phyloP scores from a whole-genome alignment of 2,329 filamentous ascomycete genomes.

The Boeremia exigua region DNA sequence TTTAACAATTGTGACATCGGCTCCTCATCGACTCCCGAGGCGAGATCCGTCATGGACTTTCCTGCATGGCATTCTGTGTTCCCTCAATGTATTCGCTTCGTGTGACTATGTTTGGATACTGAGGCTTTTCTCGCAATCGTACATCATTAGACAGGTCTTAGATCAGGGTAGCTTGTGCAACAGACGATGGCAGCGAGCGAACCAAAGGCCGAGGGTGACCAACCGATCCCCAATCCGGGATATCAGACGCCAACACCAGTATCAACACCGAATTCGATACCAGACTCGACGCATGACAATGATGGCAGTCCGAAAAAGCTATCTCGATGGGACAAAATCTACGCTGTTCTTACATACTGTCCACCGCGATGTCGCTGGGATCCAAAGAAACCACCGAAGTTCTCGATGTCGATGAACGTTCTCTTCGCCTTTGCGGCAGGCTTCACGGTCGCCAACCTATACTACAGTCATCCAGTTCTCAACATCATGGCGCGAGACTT shows the following conservation, averaged over 20 bases:
- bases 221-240: background rate
- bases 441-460: slow-evolving; percentile 82
- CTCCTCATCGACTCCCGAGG: slow-evolving; percentile 18
- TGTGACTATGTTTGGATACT: background rate
- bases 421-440: slow-evolving; percentile 71
- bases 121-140: background rate
- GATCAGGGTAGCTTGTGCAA: background rate
- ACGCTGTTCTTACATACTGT: slow-evolving; percentile 59
- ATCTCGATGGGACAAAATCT: slow-evolving; percentile 30
- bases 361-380: slow-evolving; percentile 73
- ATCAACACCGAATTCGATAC: background rate
- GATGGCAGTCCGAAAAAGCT: background rate
- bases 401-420: slow-evolving; percentile 72
- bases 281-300: background rate
- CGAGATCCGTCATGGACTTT: slow-evolving; percentile 21
- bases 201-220: slow-evolving; percentile 1
- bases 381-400: slow-evolving; percentile 67
- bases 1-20: slow-evolving; percentile 17
- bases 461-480: slow-evolving; percentile 81
- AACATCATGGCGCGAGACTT: slow-evolving; percentile 77
- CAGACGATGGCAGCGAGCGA: slow-evolving; percentile 8
- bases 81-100: slow-evolving; percentile 1
- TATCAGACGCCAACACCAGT: background rate
- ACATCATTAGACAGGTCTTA: slow-evolving; percentile 3
- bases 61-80: background rate